Conservation (phyloP, 2,329 filamentous ascomycete species). For the Curvularia sp. region DNA sequence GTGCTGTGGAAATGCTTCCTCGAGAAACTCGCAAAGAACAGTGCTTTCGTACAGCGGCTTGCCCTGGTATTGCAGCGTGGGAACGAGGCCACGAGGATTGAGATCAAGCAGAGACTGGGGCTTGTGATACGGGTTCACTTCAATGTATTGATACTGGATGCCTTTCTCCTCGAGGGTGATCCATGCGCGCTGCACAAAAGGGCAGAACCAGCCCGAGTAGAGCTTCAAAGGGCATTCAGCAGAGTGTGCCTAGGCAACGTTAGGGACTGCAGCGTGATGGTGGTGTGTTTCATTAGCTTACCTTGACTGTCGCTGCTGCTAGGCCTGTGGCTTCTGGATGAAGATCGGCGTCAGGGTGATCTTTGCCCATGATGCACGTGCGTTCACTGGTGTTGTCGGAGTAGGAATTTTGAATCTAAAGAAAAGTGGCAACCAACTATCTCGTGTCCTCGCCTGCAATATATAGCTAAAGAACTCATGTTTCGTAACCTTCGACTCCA, state of each 20-base stretch:
- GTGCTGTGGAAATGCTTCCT: conserved; percentile 69
- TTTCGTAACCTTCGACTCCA: not conserved
- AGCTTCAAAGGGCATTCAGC: conserved; percentile 65
- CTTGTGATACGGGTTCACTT: conserved; percentile 79
- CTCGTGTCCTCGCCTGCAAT: not conserved
- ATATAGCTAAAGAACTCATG: conserved; percentile 5
- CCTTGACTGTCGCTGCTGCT: conserved; percentile 42
- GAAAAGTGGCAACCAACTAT: not conserved
- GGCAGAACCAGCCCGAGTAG: conserved; percentile 78
- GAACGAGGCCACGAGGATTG: conserved; percentile 78
- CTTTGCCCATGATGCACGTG: conserved; percentile 36
- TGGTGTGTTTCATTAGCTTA: conserved; percentile 2
- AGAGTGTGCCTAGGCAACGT: conserved; percentile 36
- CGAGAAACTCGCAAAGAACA: conserved; percentile 77
- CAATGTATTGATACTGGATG: conserved; percentile 73
- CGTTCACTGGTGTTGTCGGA: not conserved
- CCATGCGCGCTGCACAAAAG: conserved; percentile 73
- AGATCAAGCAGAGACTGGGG: conserved; percentile 70
- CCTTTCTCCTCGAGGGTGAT: conserved; percentile 75
- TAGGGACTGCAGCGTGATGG: not conserved
- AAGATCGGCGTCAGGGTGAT: conserved; percentile 48
- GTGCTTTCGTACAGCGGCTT: conserved; percentile 76
- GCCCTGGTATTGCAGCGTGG: conserved; percentile 65
- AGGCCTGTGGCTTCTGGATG: conserved; percentile 47
- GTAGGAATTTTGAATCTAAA: not conserved